phyloP scores from a whole-genome alignment of 306 rosid genomes.

The Glycyrrhiza uralensis region DNA sequence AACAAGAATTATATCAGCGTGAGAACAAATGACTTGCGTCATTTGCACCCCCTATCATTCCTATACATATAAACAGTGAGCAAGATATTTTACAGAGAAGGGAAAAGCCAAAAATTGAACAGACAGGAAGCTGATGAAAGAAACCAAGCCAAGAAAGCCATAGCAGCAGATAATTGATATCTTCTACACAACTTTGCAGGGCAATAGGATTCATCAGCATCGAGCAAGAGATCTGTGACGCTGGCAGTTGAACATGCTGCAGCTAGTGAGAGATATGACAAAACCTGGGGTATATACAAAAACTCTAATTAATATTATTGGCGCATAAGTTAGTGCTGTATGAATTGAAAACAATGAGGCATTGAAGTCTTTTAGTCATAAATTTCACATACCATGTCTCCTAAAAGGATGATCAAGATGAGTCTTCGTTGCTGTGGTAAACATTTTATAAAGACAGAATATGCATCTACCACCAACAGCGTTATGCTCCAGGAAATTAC shows the following conservation, averaged over 20 bases:
- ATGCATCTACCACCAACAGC: conserved; percentile 63
- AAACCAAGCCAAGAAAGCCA: conserved; percentile 95
- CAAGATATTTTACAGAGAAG: conserved; percentile 50
- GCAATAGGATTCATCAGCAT: conserved; percentile 46
- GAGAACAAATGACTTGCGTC: conserved; percentile 30
- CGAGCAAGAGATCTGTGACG: conserved; percentile 53
- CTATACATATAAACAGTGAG: conserved; percentile 22
- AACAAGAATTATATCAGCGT: conserved; percentile 10
- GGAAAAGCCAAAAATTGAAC: conserved; percentile 84
- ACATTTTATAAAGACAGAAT: conserved; percentile 58
- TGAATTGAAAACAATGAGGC: neutral
- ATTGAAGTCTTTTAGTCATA: neutral
- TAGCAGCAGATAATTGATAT: conserved; percentile 80
- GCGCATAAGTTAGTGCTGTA: neutral
- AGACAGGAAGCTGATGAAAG: conserved; percentile 72
- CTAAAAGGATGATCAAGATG: conserved; percentile 42
- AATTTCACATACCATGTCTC: conserved; percentile 65
- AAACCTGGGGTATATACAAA: conserved; percentile 40
- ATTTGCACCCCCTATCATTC: conserved; percentile 24
- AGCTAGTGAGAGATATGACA: conserved; percentile 68
- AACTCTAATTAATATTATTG: conserved; percentile 5
- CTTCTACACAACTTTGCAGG: conserved; percentile 58
- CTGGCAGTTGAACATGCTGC: conserved; percentile 89
- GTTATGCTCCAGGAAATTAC: conserved; percentile 88
- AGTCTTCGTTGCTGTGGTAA: conserved; percentile 60